Conservation (phyloP, 1,139 yeast species). For the Blastobotrys arbuscula region DNA sequence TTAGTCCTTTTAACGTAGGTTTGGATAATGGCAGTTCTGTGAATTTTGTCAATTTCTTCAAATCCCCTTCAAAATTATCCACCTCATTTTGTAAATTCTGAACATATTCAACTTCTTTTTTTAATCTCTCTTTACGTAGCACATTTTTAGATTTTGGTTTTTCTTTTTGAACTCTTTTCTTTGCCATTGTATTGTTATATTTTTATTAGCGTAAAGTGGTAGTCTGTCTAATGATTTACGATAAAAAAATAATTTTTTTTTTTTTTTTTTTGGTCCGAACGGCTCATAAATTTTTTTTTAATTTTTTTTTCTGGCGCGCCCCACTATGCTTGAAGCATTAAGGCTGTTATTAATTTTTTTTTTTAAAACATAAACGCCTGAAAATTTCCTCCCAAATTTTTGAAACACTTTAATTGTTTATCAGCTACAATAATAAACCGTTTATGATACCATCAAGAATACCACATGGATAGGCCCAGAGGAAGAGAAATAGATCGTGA, state of each 20-base stretch:
- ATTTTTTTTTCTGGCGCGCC: not conserved
- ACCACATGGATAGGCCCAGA: too few relatives aligned
- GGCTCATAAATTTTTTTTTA: not conserved
- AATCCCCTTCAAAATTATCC: slow-evolving; percentile 21
- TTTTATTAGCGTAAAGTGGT: not conserved
- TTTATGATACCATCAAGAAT: too few relatives aligned
- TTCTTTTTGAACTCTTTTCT: slow-evolving; percentile 3
- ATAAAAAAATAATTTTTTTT: not conserved
- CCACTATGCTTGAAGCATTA: too few relatives aligned
- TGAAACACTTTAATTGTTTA: too few relatives aligned
- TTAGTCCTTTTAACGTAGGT: slow-evolving; percentile 64
- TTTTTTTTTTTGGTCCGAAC: not conserved
- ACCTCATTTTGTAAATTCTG: slow-evolving; percentile 24
- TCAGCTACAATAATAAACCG: too few relatives aligned
- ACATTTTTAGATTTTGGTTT: slow-evolving; percentile 15
- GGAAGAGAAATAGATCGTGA: not conserved
- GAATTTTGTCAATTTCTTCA: slow-evolving; percentile 22
- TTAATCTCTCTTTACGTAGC: slow-evolving; percentile 2
- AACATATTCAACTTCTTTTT: slow-evolving; percentile 28
- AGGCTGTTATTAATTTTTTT: too few relatives aligned
- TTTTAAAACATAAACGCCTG: too few relatives aligned
- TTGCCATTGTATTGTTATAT: not conserved
- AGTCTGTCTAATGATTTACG: not conserved
- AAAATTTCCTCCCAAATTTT: too few relatives aligned
- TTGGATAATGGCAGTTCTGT: slow-evolving; percentile 69